These are phyloP conservation scores for Metschnikowia corniflorae DNA, from an alignment of 805 yeast species.

Conservation along the genomic window DNA sequence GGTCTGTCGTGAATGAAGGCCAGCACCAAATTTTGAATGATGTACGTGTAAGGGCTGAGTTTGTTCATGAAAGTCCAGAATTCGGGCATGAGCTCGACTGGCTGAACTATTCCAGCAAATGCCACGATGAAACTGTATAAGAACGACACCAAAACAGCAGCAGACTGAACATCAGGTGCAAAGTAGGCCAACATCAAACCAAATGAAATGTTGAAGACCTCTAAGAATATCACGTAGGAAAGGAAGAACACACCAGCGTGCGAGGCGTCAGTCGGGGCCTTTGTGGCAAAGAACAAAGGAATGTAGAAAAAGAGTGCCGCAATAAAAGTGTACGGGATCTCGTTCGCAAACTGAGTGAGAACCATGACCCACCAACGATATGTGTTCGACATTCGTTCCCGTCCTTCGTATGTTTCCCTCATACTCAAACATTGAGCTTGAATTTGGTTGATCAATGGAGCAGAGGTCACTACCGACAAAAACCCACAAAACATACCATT, in stretches of 20 bases:
- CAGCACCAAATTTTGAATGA: slow-evolving; percentile 52
- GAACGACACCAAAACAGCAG: slow-evolving; percentile 56
- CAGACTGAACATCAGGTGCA: slow-evolving; percentile 65
- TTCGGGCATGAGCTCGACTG: slow-evolving; percentile 40
- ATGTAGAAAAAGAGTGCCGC: slow-evolving; percentile 30
- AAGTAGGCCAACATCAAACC: slow-evolving; percentile 51
- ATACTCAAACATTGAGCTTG: slow-evolving; percentile 55
- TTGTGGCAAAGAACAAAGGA: slow-evolving; percentile 39
- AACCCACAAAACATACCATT: slow-evolving; percentile 47
- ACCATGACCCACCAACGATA: slow-evolving; percentile 67
- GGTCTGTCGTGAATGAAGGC: slow-evolving; percentile 39
- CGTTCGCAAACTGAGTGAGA: slow-evolving; percentile 51
- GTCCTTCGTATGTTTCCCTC: slow-evolving; percentile 63
- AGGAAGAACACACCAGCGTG: slow-evolving; percentile 43
- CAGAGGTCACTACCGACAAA: slow-evolving; percentile 53
- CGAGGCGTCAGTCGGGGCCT: slow-evolving; percentile 14
- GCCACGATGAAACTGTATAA: slow-evolving; percentile 55
- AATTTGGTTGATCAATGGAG: slow-evolving; percentile 60
- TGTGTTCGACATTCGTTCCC: slow-evolving; percentile 69
- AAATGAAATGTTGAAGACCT: slow-evolving; percentile 36
- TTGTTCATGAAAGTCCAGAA: slow-evolving; percentile 50
- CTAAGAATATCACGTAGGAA: slow-evolving; percentile 47
- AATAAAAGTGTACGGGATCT: slow-evolving; percentile 52
- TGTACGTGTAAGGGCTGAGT: slow-evolving; percentile 47
- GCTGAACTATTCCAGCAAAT: slow-evolving; percentile 53